phyloP scores from a whole-genome alignment of 75 land plant species.

The Isoetes taiwanensis region DNA sequence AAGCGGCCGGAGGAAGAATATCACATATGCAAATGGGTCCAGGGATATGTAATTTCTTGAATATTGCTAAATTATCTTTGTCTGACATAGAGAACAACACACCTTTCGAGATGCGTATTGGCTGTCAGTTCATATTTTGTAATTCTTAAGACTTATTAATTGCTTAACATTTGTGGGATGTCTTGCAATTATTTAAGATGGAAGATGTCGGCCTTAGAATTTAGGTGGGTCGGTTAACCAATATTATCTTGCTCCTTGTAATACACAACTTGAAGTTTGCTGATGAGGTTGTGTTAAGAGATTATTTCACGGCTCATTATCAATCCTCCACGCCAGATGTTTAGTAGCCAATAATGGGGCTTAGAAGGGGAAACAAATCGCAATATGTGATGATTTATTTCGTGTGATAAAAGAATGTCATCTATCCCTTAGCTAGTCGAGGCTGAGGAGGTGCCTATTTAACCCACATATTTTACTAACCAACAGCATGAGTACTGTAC shows the following conservation, averaged over 20 bases:
- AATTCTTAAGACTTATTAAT: background rate
- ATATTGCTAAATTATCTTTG: constrained; percentile 18
- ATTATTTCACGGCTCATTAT: constrained; percentile 19
- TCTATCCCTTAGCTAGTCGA: too few species aligned
- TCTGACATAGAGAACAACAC: background rate
- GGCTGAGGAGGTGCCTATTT: too few species aligned
- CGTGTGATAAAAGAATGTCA: too few species aligned
- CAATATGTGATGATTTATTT: too few species aligned
- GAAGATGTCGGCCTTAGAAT: constrained; percentile 94
- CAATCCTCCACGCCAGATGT: constrained; percentile 22
- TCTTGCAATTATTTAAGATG: constrained; percentile 88
- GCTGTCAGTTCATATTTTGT: background rate
- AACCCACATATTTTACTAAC: too few species aligned
- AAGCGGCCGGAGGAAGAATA: constrained; percentile 24
- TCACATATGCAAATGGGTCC: constrained; percentile 25
- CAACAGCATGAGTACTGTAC: too few species aligned
- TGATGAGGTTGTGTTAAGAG: constrained; percentile 13
- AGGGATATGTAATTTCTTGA: constrained; percentile 27
- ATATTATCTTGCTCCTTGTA: constrained; percentile 37
- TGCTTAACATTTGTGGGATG: background rate
- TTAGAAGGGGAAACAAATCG: background rate
- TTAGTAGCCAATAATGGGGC: constrained; percentile 13
- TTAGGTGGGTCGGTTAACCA: constrained; percentile 79
- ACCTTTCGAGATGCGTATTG: background rate
- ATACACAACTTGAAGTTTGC: constrained; percentile 31